Evolutionary conservation across 2,329 filamentous ascomycete genomes (phyloP).

Genomic region (Fusarium sp.): DNA sequence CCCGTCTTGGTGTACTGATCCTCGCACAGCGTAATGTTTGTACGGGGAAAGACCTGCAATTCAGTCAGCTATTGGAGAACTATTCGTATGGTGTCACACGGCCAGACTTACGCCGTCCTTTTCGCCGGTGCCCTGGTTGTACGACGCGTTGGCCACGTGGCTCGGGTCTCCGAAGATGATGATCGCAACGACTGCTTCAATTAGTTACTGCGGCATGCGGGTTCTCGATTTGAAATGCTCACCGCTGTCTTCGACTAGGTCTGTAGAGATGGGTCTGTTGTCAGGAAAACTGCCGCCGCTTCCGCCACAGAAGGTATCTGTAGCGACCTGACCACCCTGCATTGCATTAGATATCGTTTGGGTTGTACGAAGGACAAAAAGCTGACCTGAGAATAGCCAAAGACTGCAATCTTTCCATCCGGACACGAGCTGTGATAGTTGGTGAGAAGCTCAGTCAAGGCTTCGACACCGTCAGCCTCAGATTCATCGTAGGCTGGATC

Average conservation of each 20-base stretch:
- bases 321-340: constrained; percentile 54
- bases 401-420: constrained; percentile 53
- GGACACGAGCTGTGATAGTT: constrained; percentile 52
- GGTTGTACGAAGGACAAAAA: background rate
- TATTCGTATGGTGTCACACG: background rate
- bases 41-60: constrained; percentile 52
- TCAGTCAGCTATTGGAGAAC: constrained; percentile 13
- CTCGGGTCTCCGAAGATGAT: constrained; percentile 57
- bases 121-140: constrained; percentile 53
- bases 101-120: constrained; percentile 50
- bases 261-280: constrained; percentile 40
- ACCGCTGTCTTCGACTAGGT: constrained; percentile 51
- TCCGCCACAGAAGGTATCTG: constrained; percentile 54
- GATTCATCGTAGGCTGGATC: constrained; percentile 51
- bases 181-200: constrained; percentile 53
- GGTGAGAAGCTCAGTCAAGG: constrained; percentile 47
- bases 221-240: constrained; percentile 17
- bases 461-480: constrained; percentile 49
- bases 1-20: constrained; percentile 45
- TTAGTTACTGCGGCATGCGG: constrained; percentile 20
- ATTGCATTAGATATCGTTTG: background rate
- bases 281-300: constrained; percentile 45
- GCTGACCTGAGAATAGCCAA: constrained; percentile 57
- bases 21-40: constrained; percentile 51
- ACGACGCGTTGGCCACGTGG: constrained; percentile 51